These are phyloP conservation scores for Clarkia xantiana DNA, from an alignment of 345 rosid genomes.

Conservation along the genomic window DNA sequence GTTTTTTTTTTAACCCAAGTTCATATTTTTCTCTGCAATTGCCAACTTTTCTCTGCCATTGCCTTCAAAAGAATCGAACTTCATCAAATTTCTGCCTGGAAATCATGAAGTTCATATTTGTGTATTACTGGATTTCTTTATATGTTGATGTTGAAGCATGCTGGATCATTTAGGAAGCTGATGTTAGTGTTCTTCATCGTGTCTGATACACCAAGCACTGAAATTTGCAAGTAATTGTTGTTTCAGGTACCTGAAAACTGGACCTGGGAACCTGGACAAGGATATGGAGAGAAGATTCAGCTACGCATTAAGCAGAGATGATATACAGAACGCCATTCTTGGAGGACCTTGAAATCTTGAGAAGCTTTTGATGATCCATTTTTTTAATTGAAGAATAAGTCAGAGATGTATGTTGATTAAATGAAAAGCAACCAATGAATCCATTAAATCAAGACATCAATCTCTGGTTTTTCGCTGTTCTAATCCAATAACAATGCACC, in stretches of 20 bases:
- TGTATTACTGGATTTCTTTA: no score
- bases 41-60: no score
- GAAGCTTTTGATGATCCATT: neutral
- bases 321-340: constrained; percentile 77
- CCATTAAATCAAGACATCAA: neutral
- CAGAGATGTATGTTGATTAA: no score
- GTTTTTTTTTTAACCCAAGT: neutral
- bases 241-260: constrained; percentile 76
- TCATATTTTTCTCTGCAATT: neutral
- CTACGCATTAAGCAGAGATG: constrained; percentile 86
- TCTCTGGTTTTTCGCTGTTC: neutral
- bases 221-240: neutral
- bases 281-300: constrained; percentile 94
- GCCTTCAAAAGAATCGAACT: no score
- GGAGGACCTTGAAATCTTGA: constrained; percentile 57
- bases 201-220: neutral
- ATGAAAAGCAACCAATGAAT: neutral
- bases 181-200: no score
- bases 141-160: no score
- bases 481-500: no score
- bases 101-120: no score
- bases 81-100: no score
- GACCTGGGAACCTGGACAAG: constrained; percentile 83
- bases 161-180: no score
- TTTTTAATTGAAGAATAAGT: no score